Evolutionary conservation across 306 rosid species (phyloP), one percentile per base, ranked within the genome.

Genomic region (Sphenostylis stenocarpa): DNA sequence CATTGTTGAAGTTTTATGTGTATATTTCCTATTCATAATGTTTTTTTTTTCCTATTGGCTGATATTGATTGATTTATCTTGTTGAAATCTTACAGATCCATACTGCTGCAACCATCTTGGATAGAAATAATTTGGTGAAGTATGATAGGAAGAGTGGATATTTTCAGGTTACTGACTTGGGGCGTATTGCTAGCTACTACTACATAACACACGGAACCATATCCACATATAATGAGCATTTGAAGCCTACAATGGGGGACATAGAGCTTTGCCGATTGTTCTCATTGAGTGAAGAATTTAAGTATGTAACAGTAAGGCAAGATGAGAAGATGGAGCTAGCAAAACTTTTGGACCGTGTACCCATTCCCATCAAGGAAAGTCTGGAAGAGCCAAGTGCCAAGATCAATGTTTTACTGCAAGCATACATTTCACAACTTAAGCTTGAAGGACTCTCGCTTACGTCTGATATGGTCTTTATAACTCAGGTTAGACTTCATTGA

Each of bases 211-310:
- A 94, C 26, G 97, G 98, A 70, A 86, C 98, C 65, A 92, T 95
- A 83, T 84, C 98, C 67, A 90, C 97, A 0, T 95, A 95, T 79
- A 95, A 95, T 14, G 97, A 92, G 84, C 95, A 95, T 77, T 82
- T 95, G 93, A 95, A 95, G 84, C 98, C 97, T 73, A 92, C 93
- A 17, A 95, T 90, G 98, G 96, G 97, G 36, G 96, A 95, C 80
- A 92, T 88, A 39, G 98, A 92, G 78, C 93, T 95, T 52, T 95
- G 96, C 72, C 90, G 95, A 23, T 77, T 95, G 81, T 95, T 95
- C 89, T 92, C 98, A 6, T 74, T 95, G 78, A 95, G 98, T 82
- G 98, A 95, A 81, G 98, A 95, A 79, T 95, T 95, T 68, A 95
- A 95, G 80, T 92, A 95, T 68, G 98, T 95, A 19, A 87, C 92